phyloP scores from a whole-genome alignment of 164 flowering plant species.

The Vitis cinerea region DNA sequence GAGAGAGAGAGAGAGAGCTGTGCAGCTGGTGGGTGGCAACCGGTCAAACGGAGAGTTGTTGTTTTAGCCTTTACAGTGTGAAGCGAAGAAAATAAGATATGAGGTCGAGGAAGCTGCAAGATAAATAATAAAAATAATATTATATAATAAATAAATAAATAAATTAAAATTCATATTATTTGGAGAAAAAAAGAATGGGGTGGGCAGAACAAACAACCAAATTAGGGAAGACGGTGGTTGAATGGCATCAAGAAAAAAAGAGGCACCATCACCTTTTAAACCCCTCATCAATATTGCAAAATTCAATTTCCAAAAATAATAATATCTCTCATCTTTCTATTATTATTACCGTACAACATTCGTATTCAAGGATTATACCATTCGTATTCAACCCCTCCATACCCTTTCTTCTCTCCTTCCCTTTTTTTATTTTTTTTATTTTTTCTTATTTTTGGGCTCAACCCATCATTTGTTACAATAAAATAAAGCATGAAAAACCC shows the following conservation, averaged over 20 bases:
- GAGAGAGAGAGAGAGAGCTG: constrained; percentile 5
- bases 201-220: constrained; percentile 32
- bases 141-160: neutral
- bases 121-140: neutral
- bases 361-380: too few species aligned
- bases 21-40: constrained; percentile 2
- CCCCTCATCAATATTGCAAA: too few species aligned
- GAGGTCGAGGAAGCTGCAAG: constrained; percentile 2
- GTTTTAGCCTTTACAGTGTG: constrained; percentile 14
- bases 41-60: constrained; percentile 24
- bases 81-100: constrained; percentile 9
- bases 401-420: neutral
- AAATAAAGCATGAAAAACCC: too few species aligned
- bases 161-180: neutral
- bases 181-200: constrained; percentile 16
- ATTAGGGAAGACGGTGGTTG: constrained; percentile 28
- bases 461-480: too few species aligned
- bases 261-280: constrained; percentile 7
- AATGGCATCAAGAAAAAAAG: constrained; percentile 10
- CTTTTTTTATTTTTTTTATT: neutral
- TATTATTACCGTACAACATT: too few species aligned
- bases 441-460: too few species aligned
- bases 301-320: too few species aligned
- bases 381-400: neutral
- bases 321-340: too few species aligned